Evolutionary conservation across 1,284 basidiomycete genomes (phyloP).

Genomic region (Boletus semigastroideus): DNA sequence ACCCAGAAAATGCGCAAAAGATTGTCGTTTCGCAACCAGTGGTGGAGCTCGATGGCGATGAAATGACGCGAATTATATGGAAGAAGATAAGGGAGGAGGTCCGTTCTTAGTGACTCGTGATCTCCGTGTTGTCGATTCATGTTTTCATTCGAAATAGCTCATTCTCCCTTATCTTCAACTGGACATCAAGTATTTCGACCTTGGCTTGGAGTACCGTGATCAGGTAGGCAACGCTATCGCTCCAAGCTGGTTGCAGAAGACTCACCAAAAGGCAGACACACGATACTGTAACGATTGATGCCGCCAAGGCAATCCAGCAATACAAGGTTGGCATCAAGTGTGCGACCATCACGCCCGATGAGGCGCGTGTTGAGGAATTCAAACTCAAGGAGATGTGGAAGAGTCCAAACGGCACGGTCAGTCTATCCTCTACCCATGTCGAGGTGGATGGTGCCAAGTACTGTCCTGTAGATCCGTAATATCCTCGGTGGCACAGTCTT

Average conservation of each 20-base stretch:
- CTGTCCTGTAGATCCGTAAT: slow-evolving; percentile 75
- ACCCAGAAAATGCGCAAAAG: slow-evolving; percentile 40
- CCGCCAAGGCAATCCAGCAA: slow-evolving; percentile 88
- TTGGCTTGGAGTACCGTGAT: slow-evolving; percentile 92
- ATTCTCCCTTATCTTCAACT: slow-evolving; percentile 94
- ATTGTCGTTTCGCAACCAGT: slow-evolving; percentile 91
- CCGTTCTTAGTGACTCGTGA: slow-evolving; percentile 22
- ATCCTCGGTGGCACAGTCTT: slow-evolving; percentile 98
- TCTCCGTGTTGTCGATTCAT: slow-evolving; percentile 1
- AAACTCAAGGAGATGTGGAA: slow-evolving; percentile 98
- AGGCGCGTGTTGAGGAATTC: slow-evolving; percentile 93
- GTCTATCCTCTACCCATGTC: slow-evolving; percentile 29
- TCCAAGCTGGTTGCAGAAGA: neutral
- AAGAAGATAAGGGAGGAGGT: slow-evolving; percentile 98
- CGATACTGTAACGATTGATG: slow-evolving; percentile 91
- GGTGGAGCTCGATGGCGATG: slow-evolving; percentile 96
- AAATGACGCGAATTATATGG: slow-evolving; percentile 99
- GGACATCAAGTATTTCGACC: slow-evolving; percentile 98
- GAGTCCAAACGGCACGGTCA: slow-evolving; percentile 90
- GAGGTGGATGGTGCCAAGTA: slow-evolving; percentile 5
- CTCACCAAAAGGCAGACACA: slow-evolving; percentile 62
- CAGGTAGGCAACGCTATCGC: slow-evolving; percentile 47
- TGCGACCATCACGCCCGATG: slow-evolving; percentile 98
- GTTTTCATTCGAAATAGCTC: slow-evolving; percentile 52
- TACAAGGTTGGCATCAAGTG: slow-evolving; percentile 95